Base-by-base conservation (phyloP, 2,329 filamentous ascomycete genomes). In the Paecilomyces sp. region DNA sequence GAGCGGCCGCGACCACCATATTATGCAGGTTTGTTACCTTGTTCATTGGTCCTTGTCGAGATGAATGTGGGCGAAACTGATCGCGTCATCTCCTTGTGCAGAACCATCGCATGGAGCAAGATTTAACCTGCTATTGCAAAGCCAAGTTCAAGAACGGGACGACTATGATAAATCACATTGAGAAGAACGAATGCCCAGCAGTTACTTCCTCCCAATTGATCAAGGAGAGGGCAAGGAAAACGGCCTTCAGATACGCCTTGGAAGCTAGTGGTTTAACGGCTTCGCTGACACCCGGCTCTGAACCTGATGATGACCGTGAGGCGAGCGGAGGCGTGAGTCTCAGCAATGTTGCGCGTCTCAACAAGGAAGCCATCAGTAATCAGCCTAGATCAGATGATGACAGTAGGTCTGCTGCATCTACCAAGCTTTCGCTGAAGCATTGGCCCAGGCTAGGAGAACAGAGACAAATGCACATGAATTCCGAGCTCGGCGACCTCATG, bases 161-260 rank as follows among this genome's bases (percentile, higher is more conserved):
- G 6, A 72, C 74, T 4, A 69, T 85, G 47, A 79, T 86, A 59
- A 70, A 72, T 15, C 85, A 87, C 63, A 76, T 86, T 22, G 83
- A 87, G 64, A 73, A 76, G 9, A 79, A 79, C 22, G 68, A 79
- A 36, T 87, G 85, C 66, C 55, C 63, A 0, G 69, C 68, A 2
- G 80, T 85, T 61, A 65, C 63, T 1, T 63, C 72, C 0, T 60
- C 68, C 0, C 71, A 80, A 12, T 83, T 85, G 61, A 68, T 76
- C 15, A 74, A 74, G n/a, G 74, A 80, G 54, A 75, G 83, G 24
- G 74, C 79, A 15, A 79, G 83, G 67, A 84, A 82, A 64, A 68
- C 76, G 33, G 72, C 84, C 50, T 69, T 80, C 57, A 76, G 72
- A 58, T 70, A 70, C 54, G 69, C 64, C 1, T 66, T 74, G 2